Base-by-base conservation (phyloP, 2,329 filamentous ascomycete genomes). In the Pseudocercospora eumusae region DNA sequence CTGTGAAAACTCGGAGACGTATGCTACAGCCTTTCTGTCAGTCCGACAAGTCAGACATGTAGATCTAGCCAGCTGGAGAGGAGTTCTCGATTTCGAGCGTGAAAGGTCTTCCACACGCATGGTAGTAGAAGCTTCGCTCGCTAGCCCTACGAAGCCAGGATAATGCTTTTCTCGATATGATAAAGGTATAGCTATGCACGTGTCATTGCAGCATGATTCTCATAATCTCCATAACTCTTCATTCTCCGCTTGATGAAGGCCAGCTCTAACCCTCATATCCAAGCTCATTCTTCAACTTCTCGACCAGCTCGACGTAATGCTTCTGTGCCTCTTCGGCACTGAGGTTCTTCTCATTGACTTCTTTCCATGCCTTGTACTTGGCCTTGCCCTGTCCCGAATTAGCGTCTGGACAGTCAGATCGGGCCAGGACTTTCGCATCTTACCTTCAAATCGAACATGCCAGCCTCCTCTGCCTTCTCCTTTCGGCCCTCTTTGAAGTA, bases 301-400 rank as follows among this genome's bases (percentile, higher is more conserved):
- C 86, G 67, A 95, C 86, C 64, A 88, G 80, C 69, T 82, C 81
- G 71, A 96, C 84, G 79, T 96, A 97, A 74, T 84, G 80, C 75
- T 86, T 82, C 84, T 96, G 89, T 20, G 92, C 92, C 67, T 87
- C 77, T 66, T 88, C 83, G 64, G 84, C 73, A 8, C 83, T 85
- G 68, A 86, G 75, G 56, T 83, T 85, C 63, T 87, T 83, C 64
- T 92, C 84, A 72, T 86, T 84, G 65, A 87, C 72, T 74, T 87
- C 83, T 78, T 91, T 80, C 92, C 92, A 96, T 59, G 88, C 86
- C 71, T 82, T 84, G 80, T 88, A 85, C 84, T 96, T 96, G 72
- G 86, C 86, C 81, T 95, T 96, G 63, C 69, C 73, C 74, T 75
- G 23, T 40, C 27, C 4, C 13, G 15, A 21, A 7, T 31, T 36